phyloP scores from a whole-genome alignment of 1,284 basidiomycete species.

The Ganoderma resinaceum region DNA sequence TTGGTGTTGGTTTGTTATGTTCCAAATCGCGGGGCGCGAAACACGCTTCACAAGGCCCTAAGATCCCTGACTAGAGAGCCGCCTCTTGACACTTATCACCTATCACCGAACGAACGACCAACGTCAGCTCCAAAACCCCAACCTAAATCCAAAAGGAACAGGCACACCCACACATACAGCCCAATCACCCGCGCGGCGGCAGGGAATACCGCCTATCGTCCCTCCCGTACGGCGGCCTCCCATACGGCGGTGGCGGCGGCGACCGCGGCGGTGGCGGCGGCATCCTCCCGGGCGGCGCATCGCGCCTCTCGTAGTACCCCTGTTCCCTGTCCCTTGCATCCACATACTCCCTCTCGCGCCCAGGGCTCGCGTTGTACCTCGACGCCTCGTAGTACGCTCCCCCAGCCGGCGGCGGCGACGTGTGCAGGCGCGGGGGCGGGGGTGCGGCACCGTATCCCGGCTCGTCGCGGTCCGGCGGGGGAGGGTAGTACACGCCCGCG shows the following conservation, averaged over 20 bases:
- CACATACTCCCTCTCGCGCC: slow-evolving; percentile 35
- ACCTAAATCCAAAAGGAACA: not conserved
- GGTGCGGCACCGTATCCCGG: slow-evolving; percentile 26
- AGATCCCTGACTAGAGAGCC: not conserved
- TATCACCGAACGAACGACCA: not conserved
- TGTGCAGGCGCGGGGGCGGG: slow-evolving; percentile 28
- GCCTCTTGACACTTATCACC: not conserved
- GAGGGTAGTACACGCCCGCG: slow-evolving; percentile 30
- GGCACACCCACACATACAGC: slow-evolving; percentile 13
- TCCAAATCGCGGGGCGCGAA: not conserved
- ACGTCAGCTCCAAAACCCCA: not conserved
- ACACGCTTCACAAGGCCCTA: not conserved
- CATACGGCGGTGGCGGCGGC: slow-evolving; percentile 34
- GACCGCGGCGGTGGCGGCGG: slow-evolving; percentile 29
- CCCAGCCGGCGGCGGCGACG: slow-evolving; percentile 28
- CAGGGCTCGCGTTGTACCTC: slow-evolving; percentile 27
- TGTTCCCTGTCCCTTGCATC: slow-evolving; percentile 32
- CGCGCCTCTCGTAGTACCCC: slow-evolving; percentile 36
- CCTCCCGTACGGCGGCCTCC: slow-evolving; percentile 29
- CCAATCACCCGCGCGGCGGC: slow-evolving; percentile 21
- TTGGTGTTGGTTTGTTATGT: not conserved
- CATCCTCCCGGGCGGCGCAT: slow-evolving; percentile 25
- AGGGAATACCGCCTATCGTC: slow-evolving; percentile 38
- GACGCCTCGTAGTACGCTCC: slow-evolving; percentile 36
- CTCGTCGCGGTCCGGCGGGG: slow-evolving; percentile 24